Percentiles rank a stretch among this genome's conserved stretches.
phyloP scores from a whole-genome alignment of 257 asterid genomes.

The Lycium ferocissimum region DNA sequence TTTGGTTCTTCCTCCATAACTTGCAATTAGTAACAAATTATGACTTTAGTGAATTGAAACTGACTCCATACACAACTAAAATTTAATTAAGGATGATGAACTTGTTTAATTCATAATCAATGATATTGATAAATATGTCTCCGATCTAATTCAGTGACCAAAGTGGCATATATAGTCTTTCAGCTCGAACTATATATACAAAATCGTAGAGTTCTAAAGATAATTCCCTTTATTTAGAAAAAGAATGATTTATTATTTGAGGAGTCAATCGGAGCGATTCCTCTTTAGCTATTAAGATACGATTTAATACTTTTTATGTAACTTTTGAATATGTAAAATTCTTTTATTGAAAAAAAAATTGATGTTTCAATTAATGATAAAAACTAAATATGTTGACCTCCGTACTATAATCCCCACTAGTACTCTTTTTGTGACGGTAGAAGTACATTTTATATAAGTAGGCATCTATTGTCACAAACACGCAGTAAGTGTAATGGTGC shows the following conservation, averaged over 20 bases:
- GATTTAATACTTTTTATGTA: not conserved
- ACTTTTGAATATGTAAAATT: not conserved
- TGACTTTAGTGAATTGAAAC: too few species aligned
- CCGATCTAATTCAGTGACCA: too few species aligned
- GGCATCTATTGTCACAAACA: not conserved
- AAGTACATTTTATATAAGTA: too few species aligned
- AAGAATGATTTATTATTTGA: not conserved
- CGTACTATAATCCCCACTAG: not conserved
- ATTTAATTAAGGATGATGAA: too few species aligned
- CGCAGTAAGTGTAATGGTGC: not conserved
- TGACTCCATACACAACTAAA: too few species aligned
- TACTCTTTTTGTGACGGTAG: not conserved
- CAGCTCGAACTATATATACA: not conserved
- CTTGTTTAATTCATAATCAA: too few species aligned
- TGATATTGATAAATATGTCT: too few species aligned
- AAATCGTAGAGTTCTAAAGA: not conserved
- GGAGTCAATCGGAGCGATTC: not conserved
- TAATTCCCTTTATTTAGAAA: too few species aligned
- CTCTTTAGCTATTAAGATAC: too few species aligned
- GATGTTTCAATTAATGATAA: not conserved
- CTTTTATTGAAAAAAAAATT: not conserved
- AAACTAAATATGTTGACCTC: not conserved
- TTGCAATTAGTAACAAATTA: slow-evolving; percentile 37
- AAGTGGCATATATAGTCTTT: not conserved
- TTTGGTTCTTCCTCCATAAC: slow-evolving; percentile 72